phyloP scores from a whole-genome alignment of 768 basidiomycete genomes.

The Russula virescens region DNA sequence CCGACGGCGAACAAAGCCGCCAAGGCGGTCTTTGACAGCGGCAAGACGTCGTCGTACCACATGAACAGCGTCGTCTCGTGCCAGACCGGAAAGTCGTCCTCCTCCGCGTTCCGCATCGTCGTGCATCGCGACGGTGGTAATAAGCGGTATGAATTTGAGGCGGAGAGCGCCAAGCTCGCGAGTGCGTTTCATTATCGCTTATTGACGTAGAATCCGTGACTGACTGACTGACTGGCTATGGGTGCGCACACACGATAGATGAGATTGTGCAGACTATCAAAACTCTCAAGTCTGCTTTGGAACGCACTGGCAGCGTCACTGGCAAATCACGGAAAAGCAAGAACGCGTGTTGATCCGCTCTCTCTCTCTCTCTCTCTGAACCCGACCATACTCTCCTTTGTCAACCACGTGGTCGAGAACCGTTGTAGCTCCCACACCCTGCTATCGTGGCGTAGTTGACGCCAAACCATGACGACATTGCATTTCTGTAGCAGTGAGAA shows the following conservation, averaged over 20 bases:
- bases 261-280: constrained; percentile 77
- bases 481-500: too few relatives aligned
- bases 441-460: too few relatives aligned
- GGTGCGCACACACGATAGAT: constrained; percentile 33
- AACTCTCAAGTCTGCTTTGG: constrained; percentile 55
- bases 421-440: too few relatives aligned
- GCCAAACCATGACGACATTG: too few relatives aligned
- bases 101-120: constrained; percentile 78
- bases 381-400: too few relatives aligned
- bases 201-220: too few relatives aligned
- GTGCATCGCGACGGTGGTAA: constrained; percentile 64
- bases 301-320: constrained; percentile 53
- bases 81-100: constrained; percentile 72
- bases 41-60: constrained; percentile 89
- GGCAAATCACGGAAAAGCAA: constrained; percentile 59
- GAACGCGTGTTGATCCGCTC: constrained; percentile 29
- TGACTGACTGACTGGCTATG: not conserved
- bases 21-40: constrained; percentile 80
- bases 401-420: too few relatives aligned
- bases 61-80: constrained; percentile 81
- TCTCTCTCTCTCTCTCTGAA: not conserved
- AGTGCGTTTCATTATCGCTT: constrained; percentile 43
- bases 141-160: constrained; percentile 97
- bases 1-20: constrained; percentile 65
- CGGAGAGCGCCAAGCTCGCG: constrained; percentile 76